Percentiles rank a stretch among this genome's conserved stretches.
These are phyloP conservation scores for Colletotrichum ledebouriae DNA, from an alignment of 2,329 filamentous ascomycete species.

Conservation along the genomic window DNA sequence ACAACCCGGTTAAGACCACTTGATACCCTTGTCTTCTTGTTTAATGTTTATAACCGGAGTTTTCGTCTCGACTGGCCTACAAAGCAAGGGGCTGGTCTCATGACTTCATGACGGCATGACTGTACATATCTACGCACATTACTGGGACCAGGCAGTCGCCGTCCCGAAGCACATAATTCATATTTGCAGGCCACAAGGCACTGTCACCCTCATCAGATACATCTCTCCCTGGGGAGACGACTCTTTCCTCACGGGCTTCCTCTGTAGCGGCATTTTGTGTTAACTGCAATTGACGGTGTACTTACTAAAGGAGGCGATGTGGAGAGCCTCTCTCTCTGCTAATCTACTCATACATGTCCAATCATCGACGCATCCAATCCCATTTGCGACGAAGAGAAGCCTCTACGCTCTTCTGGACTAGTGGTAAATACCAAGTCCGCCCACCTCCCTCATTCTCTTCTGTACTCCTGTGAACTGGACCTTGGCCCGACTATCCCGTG, in stretches of 20 bases:
- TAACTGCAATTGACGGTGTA: no score
- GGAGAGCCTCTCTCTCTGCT: no score
- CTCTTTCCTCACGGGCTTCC: no score
- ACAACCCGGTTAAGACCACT: conserved; percentile 36
- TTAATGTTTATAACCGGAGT: conserved; percentile 3
- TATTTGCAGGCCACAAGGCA: neutral
- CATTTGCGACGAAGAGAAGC: no score
- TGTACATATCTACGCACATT: conserved; percentile 10
- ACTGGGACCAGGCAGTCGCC: neutral
- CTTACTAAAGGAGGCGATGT: no score
- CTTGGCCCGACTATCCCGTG: neutral
- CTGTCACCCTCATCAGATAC: neutral
- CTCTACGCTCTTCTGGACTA: no score
- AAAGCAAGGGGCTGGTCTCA: neutral
- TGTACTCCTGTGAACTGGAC: neutral
- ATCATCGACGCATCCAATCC: no score
- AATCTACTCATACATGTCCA: no score
- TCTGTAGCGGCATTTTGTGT: no score
- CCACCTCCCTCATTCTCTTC: no score
- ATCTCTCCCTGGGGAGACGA: no score
- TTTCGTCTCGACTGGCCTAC: neutral
- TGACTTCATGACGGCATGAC: conserved; percentile 25
- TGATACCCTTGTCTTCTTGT: conserved; percentile 33
- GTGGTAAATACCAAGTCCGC: no score
- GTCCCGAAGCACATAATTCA: conserved; percentile 16